Percentiles rank a stretch among this genome's conserved stretches.
phyloP scores from a whole-genome alignment of 371 early-diverging fungal genomes.

The Globomyces sp. region DNA sequence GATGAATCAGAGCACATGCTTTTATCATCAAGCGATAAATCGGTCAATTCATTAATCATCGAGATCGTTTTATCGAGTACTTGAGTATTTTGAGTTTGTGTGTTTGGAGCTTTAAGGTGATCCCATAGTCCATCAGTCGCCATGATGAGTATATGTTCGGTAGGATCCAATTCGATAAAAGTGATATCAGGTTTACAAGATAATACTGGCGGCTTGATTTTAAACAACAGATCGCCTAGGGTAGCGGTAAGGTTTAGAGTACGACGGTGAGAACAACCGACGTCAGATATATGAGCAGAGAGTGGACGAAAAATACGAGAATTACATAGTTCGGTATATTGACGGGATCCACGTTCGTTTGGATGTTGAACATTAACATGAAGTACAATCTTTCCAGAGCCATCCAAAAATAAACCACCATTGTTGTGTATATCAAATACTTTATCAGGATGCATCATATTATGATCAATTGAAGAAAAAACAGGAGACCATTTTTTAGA shows the following conservation, averaged over 20 bases:
- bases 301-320: constrained; percentile 48
- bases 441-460: constrained; percentile 50
- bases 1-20: constrained; percentile 6
- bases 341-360: constrained; percentile 18
- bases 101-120: constrained; percentile 41
- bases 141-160: constrained; percentile 49
- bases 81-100: constrained; percentile 21
- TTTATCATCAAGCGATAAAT: constrained; percentile 2
- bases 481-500: constrained; percentile 26
- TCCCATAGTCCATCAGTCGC: constrained; percentile 68
- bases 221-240: constrained; percentile 55
- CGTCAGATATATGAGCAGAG: constrained; percentile 31
- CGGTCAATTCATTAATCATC: not conserved
- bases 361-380: constrained; percentile 26
- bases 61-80: constrained; percentile 2
- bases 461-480: constrained; percentile 48
- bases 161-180: constrained; percentile 37
- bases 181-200: constrained; percentile 41
- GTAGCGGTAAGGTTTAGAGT: constrained; percentile 55
- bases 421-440: constrained; percentile 35
- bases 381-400: constrained; percentile 27
- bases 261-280: constrained; percentile 47
- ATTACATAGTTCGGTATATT: constrained; percentile 40
- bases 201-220: constrained; percentile 50
- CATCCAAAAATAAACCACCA: constrained; percentile 47